phyloP scores from a whole-genome alignment of 805 yeast genomes.

The Sungouiozyma intestinalis region DNA sequence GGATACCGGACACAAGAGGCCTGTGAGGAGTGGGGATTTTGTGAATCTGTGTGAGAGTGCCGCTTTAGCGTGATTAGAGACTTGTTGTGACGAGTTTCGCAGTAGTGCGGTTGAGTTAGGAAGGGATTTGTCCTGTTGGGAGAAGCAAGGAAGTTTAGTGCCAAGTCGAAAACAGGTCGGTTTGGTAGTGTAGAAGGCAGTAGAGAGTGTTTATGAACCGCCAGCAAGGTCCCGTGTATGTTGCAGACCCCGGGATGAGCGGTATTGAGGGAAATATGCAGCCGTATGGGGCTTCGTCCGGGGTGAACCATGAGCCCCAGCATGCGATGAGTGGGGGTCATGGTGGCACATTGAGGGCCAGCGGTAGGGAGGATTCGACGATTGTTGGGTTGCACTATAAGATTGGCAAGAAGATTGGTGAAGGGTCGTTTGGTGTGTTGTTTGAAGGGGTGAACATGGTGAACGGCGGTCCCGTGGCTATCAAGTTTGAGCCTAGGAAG shows the following conservation, averaged over 20 bases:
- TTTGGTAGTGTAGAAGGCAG: neutral
- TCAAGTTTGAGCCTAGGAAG: conserved; percentile 93
- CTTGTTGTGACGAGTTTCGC: too few relatives aligned
- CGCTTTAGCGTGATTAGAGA: too few relatives aligned
- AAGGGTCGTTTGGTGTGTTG: conserved; percentile 95
- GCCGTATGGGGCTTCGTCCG: neutral
- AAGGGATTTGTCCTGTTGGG: too few relatives aligned
- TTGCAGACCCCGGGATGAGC: neutral
- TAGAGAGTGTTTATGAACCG: neutral
- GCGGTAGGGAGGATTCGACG: conserved; percentile 8
- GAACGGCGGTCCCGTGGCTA: conserved; percentile 89
- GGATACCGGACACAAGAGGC: too few relatives aligned
- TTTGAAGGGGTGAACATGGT: conserved; percentile 91
- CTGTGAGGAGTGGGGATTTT: too few relatives aligned
- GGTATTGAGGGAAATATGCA: neutral
- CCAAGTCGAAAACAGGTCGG: neutral
- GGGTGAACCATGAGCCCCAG: neutral
- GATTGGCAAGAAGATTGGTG: conserved; percentile 96
- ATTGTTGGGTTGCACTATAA: conserved; percentile 90
- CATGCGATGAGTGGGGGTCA: neutral
- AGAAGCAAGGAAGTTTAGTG: too few relatives aligned
- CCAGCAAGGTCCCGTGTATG: neutral
- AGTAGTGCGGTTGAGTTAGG: too few relatives aligned
- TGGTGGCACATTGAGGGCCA: neutral
- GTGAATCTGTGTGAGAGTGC: too few relatives aligned